These are phyloP conservation scores for Angophora floribunda DNA, from an alignment of 345 rosid species.

Conservation along the genomic window DNA sequence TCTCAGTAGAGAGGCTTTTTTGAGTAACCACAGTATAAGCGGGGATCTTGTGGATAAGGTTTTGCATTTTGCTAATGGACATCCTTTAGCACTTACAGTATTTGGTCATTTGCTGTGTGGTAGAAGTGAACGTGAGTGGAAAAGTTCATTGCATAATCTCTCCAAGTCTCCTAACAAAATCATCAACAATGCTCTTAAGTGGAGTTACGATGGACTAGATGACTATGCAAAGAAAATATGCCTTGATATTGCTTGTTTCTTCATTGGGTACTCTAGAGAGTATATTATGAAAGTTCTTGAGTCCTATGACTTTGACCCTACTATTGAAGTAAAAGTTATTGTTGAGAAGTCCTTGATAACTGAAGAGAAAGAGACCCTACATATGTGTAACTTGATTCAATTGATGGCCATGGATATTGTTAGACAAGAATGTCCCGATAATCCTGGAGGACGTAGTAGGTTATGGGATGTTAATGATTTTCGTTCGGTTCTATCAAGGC, in stretches of 20 bases:
- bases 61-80: too few species aligned
- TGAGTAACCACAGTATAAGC: neutral
- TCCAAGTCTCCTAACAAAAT: fast-evolving
- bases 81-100: fast-evolving
- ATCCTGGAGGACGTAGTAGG: too few species aligned
- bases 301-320: fast-evolving
- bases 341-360: too few species aligned
- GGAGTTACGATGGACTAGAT: too few species aligned
- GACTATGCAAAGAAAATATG: fast-evolving
- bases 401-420: too few species aligned
- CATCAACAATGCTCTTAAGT: fast-evolving
- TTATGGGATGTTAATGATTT: too few species aligned
- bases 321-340: fast-evolving
- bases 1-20: fast-evolving
- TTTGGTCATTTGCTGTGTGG: fast-evolving
- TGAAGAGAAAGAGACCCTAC: too few species aligned
- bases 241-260: too few species aligned
- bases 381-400: fast-evolving
- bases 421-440: too few species aligned
- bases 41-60: fast-evolving
- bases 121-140: fast-evolving
- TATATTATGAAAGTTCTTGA: too few species aligned
- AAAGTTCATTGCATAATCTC: fast-evolving
- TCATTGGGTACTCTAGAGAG: fast-evolving
- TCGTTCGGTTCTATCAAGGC: too few species aligned